Percentiles rank a stretch among this genome's conserved stretches.
These are phyloP conservation scores for Omphalea diandra DNA, from an alignment of 441 rosid species.

Conservation along the genomic window DNA sequence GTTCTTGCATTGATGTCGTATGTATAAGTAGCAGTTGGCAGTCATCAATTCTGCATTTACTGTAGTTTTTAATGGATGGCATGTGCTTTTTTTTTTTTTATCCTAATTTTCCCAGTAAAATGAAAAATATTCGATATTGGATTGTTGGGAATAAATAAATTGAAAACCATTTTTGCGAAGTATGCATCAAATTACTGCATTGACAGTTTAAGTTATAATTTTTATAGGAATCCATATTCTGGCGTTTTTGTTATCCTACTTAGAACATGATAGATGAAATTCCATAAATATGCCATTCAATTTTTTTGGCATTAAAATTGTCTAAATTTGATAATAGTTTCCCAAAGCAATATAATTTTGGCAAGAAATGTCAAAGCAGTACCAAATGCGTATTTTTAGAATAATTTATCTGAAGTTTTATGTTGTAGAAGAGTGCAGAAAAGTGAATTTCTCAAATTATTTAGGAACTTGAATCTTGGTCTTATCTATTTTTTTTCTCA, in stretches of 20 bases:
- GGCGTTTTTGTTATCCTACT: background rate
- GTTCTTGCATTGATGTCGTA: background rate
- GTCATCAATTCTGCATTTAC: background rate
- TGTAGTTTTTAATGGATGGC: background rate
- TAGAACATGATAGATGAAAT: background rate
- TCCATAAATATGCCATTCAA: background rate
- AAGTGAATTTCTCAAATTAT: background rate
- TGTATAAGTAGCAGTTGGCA: background rate
- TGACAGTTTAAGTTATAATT: background rate
- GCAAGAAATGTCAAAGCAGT: background rate
- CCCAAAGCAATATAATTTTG: background rate
- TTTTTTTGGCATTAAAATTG: background rate
- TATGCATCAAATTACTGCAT: background rate
- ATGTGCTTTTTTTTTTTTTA: background rate
- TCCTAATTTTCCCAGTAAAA: background rate
- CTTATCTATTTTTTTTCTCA: background rate
- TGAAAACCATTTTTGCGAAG: background rate
- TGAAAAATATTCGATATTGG: background rate
- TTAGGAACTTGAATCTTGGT: constrained; percentile 1
- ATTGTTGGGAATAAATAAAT: background rate
- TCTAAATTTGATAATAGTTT: background rate
- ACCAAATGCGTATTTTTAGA: background rate
- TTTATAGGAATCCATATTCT: too few relatives aligned
- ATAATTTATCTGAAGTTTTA: background rate
- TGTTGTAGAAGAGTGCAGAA: background rate